Evolutionary conservation across 176 grass and related monocot species (phyloP).

Genomic region (Bolboschoenus planiculmis): DNA sequence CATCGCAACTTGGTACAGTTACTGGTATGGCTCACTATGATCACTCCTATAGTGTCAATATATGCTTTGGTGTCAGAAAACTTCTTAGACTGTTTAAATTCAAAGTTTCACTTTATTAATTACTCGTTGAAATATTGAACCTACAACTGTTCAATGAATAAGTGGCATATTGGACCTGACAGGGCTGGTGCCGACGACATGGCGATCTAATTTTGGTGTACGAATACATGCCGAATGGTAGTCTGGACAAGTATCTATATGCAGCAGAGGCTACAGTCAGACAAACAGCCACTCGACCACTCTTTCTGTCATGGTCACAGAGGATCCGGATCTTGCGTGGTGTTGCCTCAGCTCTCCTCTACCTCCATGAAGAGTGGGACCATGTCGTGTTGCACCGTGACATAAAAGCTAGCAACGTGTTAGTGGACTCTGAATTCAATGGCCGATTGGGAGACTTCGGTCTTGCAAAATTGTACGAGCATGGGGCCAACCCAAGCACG

Average conservation of each 20-base stretch:
- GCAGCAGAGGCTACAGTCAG: conserved; percentile 1
- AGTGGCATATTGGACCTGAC: not conserved
- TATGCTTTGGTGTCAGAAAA: not conserved
- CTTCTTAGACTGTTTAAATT: not conserved
- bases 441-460: conserved; percentile 74
- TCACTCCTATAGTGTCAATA: not conserved
- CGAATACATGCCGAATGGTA: conserved; percentile 84
- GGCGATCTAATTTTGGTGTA: conserved; percentile 75
- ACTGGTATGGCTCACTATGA: not conserved
- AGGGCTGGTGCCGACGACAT: conserved; percentile 77
- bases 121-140: not conserved
- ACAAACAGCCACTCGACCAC: not conserved
- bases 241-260: conserved; percentile 68
- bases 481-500: conserved; percentile 64
- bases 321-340: conserved; percentile 43
- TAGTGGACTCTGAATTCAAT: conserved; percentile 61
- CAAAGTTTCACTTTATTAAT: not conserved
- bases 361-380: conserved; percentile 92
- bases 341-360: conserved; percentile 62
- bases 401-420: conserved; percentile 78
- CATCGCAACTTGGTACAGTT: conserved; percentile 85
- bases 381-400: conserved; percentile 78
- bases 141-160: not conserved
- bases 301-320: conserved; percentile 37
- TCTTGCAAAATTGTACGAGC: conserved; percentile 76